phyloP scores from a whole-genome alignment of 139 green algal genomes.

The Coelastrella sp. region DNA sequence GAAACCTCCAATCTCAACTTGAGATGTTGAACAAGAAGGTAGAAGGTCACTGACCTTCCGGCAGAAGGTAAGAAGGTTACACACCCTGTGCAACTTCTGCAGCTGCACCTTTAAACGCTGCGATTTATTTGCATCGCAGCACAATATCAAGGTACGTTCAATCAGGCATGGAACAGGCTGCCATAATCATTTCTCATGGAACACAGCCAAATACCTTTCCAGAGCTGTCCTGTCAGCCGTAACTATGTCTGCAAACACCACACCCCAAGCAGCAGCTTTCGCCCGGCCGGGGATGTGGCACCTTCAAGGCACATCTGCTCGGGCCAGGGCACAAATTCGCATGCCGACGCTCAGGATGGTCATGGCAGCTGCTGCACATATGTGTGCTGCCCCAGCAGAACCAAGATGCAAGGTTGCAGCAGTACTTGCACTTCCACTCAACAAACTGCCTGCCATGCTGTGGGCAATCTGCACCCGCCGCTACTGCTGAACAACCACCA shows the following conservation, averaged over 20 bases:
- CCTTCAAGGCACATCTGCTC: neutral
- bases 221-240: neutral
- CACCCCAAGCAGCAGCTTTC: constrained; percentile 35
- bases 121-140: no score
- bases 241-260: constrained; percentile 2
- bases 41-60: no score
- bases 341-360: neutral
- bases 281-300: constrained; percentile 37
- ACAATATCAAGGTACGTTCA: no score
- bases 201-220: no score
- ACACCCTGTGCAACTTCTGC: no score
- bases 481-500: constrained; percentile 37
- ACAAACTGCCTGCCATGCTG: constrained; percentile 54
- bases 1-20: no score
- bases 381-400: constrained; percentile 46
- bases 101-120: no score
- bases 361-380: constrained; percentile 40
- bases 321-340: neutral
- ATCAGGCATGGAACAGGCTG: no score
- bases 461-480: constrained; percentile 25
- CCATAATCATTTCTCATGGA: no score
- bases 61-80: no score
- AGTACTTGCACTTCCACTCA: constrained; percentile 63
- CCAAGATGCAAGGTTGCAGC: constrained; percentile 39
- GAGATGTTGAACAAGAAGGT: no score